Evolutionary conservation across 352 stramenopile species (phyloP), one percentile per base, ranked within the genome.

Genomic region (Phytophthora tentaculata): DNA sequence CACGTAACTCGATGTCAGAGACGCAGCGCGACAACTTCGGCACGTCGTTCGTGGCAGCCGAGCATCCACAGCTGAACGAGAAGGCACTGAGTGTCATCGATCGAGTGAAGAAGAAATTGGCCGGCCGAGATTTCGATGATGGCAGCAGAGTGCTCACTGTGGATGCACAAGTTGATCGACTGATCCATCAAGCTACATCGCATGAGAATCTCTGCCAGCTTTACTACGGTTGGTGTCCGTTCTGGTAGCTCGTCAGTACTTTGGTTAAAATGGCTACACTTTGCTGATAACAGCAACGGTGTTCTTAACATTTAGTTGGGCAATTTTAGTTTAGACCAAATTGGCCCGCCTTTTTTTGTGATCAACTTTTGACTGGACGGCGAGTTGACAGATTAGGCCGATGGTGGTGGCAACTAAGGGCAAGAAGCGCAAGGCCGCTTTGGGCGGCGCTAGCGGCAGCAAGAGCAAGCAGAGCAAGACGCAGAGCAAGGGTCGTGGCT

Each of bases 71-170:
- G 67, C 72, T 96, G 64, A 96, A 95, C 61, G 89, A 93, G 43
- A 95, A 95, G 70, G 97, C 97, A 17, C 74, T 99, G 37, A 97
- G 96, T 60, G 97, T 99, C 51, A 97, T 99, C 53, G 84, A 96
- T 37, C 92, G 98, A 32, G 97, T 99, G n/a, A 98, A 99, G 77
- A 98, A 99, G 74, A 99, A 99, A 72, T 84, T 99, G 26, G 97
- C 91, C 2, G 98, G 98, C 10, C 97, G 96, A 5, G 98, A 99
- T 73, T 99, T 99, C 74, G 87, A 95, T 63, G 79, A 95, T 57
- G 88, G 86, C 56, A 73, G 77, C n/a, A 87, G 90, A 47, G 77
- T 93, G 49, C 80, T 96, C 16, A 91, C 73, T 3, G 87, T 96
- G 35, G 81, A 92, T 32, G 86, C 85, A 19, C 98, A 99, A 81